Base-by-base conservation (phyloP, 2,329 filamentous ascomycete species). In the Penicillium olsonii region DNA sequence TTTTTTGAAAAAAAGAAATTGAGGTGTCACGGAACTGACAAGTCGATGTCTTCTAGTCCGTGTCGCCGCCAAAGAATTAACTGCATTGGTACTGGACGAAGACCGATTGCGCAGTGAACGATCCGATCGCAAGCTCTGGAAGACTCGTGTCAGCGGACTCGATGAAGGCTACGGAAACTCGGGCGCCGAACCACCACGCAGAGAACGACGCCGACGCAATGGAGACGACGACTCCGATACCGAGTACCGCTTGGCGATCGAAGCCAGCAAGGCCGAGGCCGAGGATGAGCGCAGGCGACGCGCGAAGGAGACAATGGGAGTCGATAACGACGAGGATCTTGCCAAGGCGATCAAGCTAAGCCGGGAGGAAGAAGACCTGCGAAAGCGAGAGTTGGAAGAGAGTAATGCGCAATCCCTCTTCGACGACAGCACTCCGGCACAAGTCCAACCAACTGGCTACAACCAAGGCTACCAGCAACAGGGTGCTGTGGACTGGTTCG, bases 381-480 rank as follows among this genome's bases (percentile, higher is more conserved):
- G 94, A 54, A 87, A 87, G 66, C 85, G 86, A 52, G 90, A 97
- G 71, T 77, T 96, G 45, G 92, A 96, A 68, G 87, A 92, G 53
- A 87, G 80, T 69, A 96, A 95, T 65, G 86, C 89, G 17, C 80
- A 87, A 40, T 85, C 90, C 17, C 80, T 99, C n/a, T 97, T 99
- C 63, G 92, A 95, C 62, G 89, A 95, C 61, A 78, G 15, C 15
- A 17, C 80, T 20, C 79, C 85, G 4, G 75, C 83, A 45, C 87
- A 90, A 62, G 82, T 88, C 29, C 90, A 92, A 72, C 84, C 83
- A 34, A 97, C 92, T 12, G 92, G 91, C 29, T 91, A 90, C 76
- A 97, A 96, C 72, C 92, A 96, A 74, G 92, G 92, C 39, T 99
- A 99, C 66, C 92, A 97, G 75, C 94, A 99, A 74, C 92, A 96